Conservation (phyloP, 2,329 filamentous ascomycete species). For the Parastagonospora nodorum region DNA sequence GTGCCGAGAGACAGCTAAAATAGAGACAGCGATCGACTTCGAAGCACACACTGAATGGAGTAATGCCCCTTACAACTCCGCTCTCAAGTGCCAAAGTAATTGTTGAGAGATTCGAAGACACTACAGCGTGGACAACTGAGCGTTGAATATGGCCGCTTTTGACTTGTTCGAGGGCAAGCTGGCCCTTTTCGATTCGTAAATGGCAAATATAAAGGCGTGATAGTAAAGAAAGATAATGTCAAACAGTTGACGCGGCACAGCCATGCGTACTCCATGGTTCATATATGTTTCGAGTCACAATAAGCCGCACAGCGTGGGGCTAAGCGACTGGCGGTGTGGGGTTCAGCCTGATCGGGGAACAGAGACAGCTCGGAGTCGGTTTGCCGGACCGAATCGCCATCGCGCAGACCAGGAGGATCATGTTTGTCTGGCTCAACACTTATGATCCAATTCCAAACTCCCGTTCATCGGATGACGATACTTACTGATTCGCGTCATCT, state of each 20-base stretch:
- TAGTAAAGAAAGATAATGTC: slow-evolving; percentile 1
- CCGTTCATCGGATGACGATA: neutral
- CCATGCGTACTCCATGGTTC: slow-evolving; percentile 14
- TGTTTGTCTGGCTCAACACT: slow-evolving; percentile 1
- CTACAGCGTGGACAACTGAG: too few relatives aligned
- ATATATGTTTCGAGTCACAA: slow-evolving; percentile 31
- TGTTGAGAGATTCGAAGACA: slow-evolving; percentile 1
- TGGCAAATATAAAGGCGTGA: slow-evolving; percentile 5
- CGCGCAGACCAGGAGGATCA: slow-evolving; percentile 16
- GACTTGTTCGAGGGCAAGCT: neutral
- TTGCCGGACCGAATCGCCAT: slow-evolving; percentile 42
- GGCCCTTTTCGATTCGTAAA: neutral
- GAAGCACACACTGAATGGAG: slow-evolving; percentile 8
- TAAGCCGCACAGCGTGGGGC: slow-evolving; percentile 38
- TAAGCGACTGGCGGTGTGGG: slow-evolving; percentile 40
- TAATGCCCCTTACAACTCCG: neutral
- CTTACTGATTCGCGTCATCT: slow-evolving; percentile 5
- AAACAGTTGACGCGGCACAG: neutral
- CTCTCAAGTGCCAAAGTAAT: slow-evolving; percentile 2
- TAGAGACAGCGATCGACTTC: slow-evolving; percentile 11
- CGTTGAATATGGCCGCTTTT: too few relatives aligned
- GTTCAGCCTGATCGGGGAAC: slow-evolving; percentile 31
- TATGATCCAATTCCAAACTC: slow-evolving; percentile 4
- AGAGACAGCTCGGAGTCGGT: slow-evolving; percentile 33
- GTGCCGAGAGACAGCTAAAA: slow-evolving; percentile 18